A percentile compares a stretch with the other conserved stretches of the same genome.
phyloP scores from a whole-genome alignment of 2,329 filamentous ascomycete species.

The Exophiala viscosa region DNA sequence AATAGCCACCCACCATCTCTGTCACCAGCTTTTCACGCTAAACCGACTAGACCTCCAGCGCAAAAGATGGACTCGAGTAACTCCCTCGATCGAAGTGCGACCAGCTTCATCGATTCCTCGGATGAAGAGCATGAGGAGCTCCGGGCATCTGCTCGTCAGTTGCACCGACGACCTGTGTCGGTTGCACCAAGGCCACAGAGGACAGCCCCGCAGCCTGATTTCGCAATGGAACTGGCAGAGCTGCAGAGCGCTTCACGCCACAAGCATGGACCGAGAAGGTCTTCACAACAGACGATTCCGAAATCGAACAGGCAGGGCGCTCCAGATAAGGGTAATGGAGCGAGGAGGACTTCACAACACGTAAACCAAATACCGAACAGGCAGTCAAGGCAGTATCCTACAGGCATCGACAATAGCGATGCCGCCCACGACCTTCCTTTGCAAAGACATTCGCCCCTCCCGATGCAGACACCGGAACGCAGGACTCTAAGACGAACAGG shows the following conservation, averaged over 20 bases:
- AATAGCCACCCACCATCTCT: not conserved
- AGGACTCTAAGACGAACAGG: not conserved
- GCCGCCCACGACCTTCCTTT: constrained; percentile 3
- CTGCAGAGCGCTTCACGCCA: too few species aligned
- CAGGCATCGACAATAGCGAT: constrained; percentile 4
- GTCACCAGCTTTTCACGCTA: not conserved
- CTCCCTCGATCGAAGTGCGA: not conserved
- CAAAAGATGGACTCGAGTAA: not conserved
- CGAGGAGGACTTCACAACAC: not conserved
- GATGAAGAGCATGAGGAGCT: constrained; percentile 5
- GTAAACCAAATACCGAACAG: not conserved
- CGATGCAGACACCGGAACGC: not conserved
- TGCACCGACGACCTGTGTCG: not conserved
- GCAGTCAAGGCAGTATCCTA: not conserved
- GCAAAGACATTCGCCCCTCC: constrained; percentile 3
- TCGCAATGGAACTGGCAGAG: too few species aligned
- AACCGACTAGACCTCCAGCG: not conserved
- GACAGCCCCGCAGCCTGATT: not conserved
- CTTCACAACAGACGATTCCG: too few species aligned
- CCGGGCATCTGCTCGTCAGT: not conserved
- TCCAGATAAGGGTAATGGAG: not conserved
- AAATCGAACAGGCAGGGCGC: not conserved
- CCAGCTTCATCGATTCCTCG: constrained; percentile 14
- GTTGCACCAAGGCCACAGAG: not conserved
- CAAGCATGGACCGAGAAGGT: too few species aligned